These are phyloP conservation scores for Suillus occidentalis DNA, from an alignment of 768 basidiomycete genomes.

Conservation along the genomic window DNA sequence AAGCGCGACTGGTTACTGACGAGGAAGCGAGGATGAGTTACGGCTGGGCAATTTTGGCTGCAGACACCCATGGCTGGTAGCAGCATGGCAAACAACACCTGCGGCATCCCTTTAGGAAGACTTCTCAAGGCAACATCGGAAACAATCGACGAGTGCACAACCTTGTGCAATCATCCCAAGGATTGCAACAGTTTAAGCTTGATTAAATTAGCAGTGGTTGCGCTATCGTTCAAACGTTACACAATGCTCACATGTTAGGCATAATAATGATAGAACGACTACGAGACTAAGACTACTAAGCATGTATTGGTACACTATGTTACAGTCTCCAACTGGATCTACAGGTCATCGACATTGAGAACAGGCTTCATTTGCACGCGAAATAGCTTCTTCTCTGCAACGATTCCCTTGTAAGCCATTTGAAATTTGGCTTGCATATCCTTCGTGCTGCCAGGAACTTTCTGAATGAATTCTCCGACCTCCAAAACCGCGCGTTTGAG, in stretches of 20 bases:
- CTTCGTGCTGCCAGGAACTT: conserved; percentile 20
- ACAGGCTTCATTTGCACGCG: conserved; percentile 8
- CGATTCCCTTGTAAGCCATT: conserved; percentile 36
- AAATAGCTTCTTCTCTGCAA: conserved; percentile 13
- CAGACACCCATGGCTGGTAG: too few species aligned
- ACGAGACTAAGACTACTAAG: not conserved
- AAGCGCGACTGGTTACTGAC: too few species aligned
- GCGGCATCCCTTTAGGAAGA: too few species aligned
- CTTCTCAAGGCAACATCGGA: too few species aligned
- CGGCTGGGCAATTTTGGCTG: too few species aligned
- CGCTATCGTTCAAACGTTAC: too few species aligned
- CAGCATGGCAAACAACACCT: too few species aligned
- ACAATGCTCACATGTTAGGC: not conserved
- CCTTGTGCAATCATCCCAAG: too few species aligned
- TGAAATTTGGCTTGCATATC: conserved; percentile 27
- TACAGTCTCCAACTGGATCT: not conserved
- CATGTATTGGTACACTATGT: not conserved
- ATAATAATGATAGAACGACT: not conserved
- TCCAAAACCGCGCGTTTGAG: conserved; percentile 30
- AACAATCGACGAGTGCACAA: too few species aligned
- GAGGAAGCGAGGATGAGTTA: too few species aligned
- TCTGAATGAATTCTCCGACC: conserved; percentile 28
- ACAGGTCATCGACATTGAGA: conserved; percentile 25
- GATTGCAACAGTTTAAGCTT: too few species aligned
- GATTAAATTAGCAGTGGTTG: not conserved